Percentiles rank a stretch among this genome's conserved stretches.
Conservation (phyloP, 139 green algal genomes). For the Volvox reticuliferus region DNA sequence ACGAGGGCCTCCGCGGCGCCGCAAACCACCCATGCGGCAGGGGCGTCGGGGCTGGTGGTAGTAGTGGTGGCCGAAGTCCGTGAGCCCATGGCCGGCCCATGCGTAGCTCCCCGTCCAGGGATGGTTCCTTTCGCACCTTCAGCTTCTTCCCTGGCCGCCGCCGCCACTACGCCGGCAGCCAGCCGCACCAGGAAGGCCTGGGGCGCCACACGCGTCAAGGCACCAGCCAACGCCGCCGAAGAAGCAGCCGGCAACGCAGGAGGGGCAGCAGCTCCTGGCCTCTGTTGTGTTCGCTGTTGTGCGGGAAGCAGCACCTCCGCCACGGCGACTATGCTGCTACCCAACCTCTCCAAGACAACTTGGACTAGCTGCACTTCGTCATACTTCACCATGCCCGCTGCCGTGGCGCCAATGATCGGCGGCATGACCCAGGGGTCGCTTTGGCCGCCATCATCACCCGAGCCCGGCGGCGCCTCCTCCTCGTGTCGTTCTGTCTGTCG, state of each 20-base stretch:
- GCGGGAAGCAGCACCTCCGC: not conserved
- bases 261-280: not conserved
- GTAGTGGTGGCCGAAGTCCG: not conserved
- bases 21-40: not conserved
- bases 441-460: not conserved
- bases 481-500: not conserved
- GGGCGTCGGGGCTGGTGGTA: not conserved
- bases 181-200: slow-evolving; percentile 13
- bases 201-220: not conserved
- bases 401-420: too few species aligned
- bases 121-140: not conserved
- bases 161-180: slow-evolving; percentile 1
- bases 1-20: not conserved
- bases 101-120: not conserved
- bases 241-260: not conserved
- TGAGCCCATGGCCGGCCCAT: not conserved
- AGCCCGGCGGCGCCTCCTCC: not conserved
- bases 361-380: not conserved
- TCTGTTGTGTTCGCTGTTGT: not conserved
- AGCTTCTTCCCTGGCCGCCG: not conserved
- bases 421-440: too few species aligned
- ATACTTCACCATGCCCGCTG: too few species aligned
- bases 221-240: not conserved
- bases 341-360: not conserved
- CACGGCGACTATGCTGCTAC: not conserved